Evolutionary conservation across 345 rosid species (phyloP).

Genomic region (Brassica nigra): DNA sequence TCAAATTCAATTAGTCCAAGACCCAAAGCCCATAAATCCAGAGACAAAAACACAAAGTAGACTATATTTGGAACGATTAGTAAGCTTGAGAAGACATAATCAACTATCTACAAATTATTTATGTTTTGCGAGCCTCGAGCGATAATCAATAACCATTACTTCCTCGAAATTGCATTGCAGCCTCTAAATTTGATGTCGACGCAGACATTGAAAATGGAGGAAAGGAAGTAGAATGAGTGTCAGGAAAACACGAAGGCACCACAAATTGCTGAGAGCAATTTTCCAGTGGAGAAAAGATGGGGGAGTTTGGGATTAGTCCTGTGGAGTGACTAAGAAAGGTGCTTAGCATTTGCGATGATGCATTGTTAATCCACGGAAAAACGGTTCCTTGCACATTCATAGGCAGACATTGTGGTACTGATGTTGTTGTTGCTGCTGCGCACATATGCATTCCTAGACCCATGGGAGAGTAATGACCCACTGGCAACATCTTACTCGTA

Average conservation of each 20-base stretch:
- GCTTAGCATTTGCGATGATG: constrained; percentile 17
- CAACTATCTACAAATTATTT: background rate
- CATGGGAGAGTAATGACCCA: constrained; percentile 21
- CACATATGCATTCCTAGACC: constrained; percentile 31
- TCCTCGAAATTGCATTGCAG: constrained; percentile 24
- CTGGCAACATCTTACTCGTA: constrained; percentile 21
- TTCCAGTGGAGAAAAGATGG: constrained; percentile 29
- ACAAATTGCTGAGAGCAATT: constrained; percentile 6
- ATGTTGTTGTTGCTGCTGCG: background rate
- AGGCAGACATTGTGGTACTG: constrained; percentile 19
- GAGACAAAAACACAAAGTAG: background rate
- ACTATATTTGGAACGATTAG: background rate
- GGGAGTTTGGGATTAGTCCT: constrained; percentile 22
- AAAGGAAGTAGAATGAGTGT: constrained; percentile 27
- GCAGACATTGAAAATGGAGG: constrained; percentile 15
- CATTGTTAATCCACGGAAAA: background rate
- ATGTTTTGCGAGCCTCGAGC: background rate
- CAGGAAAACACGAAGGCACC: constrained; percentile 32
- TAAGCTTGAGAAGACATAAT: constrained; percentile 16
- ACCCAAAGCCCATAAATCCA: background rate
- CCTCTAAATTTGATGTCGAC: constrained; percentile 13
- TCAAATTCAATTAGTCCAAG: background rate
- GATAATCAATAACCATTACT: constrained; percentile 7
- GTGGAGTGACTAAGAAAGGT: constrained; percentile 9
- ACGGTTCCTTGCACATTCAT: constrained; percentile 14